Evolutionary conservation across 2,329 filamentous ascomycete genomes (phyloP).

Genomic region (Anisogramma anomala): DNA sequence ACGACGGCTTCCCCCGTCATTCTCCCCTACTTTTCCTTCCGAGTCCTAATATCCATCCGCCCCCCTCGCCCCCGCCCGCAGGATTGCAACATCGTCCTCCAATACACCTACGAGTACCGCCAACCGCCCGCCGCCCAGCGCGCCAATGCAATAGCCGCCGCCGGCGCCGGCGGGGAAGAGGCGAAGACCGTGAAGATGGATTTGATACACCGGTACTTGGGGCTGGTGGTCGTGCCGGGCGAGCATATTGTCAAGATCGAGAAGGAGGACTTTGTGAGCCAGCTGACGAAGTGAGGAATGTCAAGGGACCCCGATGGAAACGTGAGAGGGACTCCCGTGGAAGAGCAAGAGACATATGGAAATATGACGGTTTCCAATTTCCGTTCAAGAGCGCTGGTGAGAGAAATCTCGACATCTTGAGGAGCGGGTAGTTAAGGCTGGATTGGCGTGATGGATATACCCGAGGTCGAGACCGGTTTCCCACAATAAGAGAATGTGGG

Average conservation of each 20-base stretch:
- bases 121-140: conserved; percentile 47
- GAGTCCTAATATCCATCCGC: background rate
- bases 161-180: conserved; percentile 22
- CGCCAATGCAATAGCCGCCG: conserved; percentile 29
- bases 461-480: no score
- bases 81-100: conserved; percentile 82
- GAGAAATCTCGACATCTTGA: no score
- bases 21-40: conserved; percentile 1
- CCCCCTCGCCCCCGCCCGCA: conserved; percentile 24
- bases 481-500: no score
- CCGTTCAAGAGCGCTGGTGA: no score
- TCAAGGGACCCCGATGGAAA: no score
- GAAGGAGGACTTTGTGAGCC: conserved; percentile 61
- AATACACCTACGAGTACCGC: conserved; percentile 81
- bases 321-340: no score
- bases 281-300: conserved; percentile 26
- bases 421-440: no score
- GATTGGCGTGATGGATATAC: no score
- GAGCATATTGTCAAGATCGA: conserved; percentile 80
- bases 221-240: conserved; percentile 80
- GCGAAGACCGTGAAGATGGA: conserved; percentile 44
- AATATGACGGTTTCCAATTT: no score
- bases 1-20: background rate
- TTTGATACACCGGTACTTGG: conserved; percentile 78
- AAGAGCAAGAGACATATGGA: background rate